These are phyloP conservation scores for Barnettozyma sucrosica DNA, from an alignment of 805 yeast species.

Conservation along the genomic window DNA sequence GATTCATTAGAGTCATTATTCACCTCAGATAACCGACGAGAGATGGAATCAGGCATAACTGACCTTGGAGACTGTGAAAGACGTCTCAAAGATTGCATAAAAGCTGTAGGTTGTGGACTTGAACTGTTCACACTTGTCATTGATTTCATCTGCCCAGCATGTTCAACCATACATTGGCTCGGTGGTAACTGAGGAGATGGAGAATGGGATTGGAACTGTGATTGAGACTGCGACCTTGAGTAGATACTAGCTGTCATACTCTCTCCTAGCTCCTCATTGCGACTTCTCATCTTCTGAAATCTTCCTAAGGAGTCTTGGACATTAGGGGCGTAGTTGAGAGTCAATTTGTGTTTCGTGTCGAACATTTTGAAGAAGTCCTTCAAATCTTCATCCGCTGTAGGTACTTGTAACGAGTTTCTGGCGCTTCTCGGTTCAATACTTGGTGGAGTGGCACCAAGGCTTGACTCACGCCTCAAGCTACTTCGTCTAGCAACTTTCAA, in stretches of 20 bases:
- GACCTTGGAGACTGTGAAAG: constrained; percentile 32
- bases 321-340: constrained; percentile 27
- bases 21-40: constrained; percentile 26
- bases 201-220: constrained; percentile 1
- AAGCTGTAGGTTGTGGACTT: neutral
- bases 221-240: constrained; percentile 17
- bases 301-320: constrained; percentile 42
- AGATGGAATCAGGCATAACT: constrained; percentile 25
- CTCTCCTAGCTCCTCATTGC: constrained; percentile 51
- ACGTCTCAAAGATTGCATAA: constrained; percentile 9
- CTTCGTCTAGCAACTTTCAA: constrained; percentile 59
- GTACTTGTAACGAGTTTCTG: neutral
- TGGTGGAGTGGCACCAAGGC: constrained; percentile 24
- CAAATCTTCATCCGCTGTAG: constrained; percentile 48
- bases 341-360: constrained; percentile 55
- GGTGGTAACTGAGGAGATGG: constrained; percentile 11
- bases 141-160: neutral
- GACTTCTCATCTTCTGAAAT: constrained; percentile 46
- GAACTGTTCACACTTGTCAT: neutral
- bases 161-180: neutral
- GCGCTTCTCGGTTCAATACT: constrained; percentile 24
- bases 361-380: constrained; percentile 67
- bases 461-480: constrained; percentile 32
- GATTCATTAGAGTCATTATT: constrained; percentile 22
- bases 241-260: constrained; percentile 47